These are phyloP conservation scores for Botryococcus braunii DNA, from an alignment of 163 green algal species.

Conservation along the genomic window DNA sequence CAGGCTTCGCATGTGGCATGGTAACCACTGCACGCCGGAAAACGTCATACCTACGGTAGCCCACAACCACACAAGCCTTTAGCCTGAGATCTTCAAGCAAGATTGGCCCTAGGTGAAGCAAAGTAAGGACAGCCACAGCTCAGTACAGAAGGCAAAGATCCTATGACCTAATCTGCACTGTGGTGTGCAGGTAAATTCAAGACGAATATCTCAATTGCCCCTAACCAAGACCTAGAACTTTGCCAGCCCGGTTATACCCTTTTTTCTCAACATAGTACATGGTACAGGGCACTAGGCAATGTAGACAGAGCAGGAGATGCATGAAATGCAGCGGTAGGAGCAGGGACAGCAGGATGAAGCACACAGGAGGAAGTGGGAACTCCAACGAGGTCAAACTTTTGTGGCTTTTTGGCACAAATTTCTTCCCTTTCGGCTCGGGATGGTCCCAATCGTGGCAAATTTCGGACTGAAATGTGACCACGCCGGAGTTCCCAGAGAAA, in stretches of 20 bases:
- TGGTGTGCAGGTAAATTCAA: not conserved
- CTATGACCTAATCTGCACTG: not conserved
- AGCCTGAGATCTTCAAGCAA: not conserved
- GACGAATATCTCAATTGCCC: not conserved
- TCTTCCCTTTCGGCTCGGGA: not conserved
- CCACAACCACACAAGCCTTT: not conserved
- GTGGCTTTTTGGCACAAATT: no score
- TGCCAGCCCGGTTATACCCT: not conserved
- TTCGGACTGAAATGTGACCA: not conserved
- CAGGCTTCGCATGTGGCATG: constrained; percentile 13
- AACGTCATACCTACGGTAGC: constrained; percentile 28
- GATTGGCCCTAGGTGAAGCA: not conserved
- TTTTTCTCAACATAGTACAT: no score
- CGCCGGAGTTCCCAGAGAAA: not conserved
- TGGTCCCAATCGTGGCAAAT: not conserved
- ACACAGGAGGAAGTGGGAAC: no score
- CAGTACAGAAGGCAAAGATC: not conserved
- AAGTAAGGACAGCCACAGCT: not conserved
- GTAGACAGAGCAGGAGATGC: no score
- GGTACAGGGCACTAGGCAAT: no score
- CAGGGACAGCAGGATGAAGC: no score
- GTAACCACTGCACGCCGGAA: constrained; percentile 28
- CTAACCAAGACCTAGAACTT: not conserved
- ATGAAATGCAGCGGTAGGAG: no score
- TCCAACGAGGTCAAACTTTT: no score